Percentiles rank a stretch among this genome's conserved stretches.
Evolutionary conservation across 768 basidiomycete genomes (phyloP).

Genomic region (Boletus tylopilopsis): DNA sequence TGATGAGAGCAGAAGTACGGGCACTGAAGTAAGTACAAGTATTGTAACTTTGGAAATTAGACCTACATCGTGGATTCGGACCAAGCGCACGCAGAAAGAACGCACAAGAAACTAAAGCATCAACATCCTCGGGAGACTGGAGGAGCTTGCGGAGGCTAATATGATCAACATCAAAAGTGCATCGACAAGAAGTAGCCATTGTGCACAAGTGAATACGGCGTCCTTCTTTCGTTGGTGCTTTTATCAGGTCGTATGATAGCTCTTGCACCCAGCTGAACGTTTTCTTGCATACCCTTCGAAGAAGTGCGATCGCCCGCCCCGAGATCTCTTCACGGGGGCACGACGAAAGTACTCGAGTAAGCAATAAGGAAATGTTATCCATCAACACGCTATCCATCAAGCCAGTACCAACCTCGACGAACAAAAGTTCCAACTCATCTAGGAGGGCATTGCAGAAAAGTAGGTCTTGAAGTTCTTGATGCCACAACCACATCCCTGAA

Average conservation of each 20-base stretch:
- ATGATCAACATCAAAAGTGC: background rate
- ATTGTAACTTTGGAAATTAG: background rate
- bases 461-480: background rate
- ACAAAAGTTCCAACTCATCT: background rate
- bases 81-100: slow-evolving; percentile 19
- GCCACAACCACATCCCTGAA: background rate
- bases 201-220: background rate
- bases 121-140: background rate
- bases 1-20: too few species aligned
- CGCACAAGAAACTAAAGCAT: slow-evolving; percentile 17
- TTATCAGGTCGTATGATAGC: background rate
- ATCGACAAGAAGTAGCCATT: background rate
- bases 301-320: background rate
- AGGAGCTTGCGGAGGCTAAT: background rate
- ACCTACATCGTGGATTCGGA: background rate
- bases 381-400: slow-evolving; percentile 27
- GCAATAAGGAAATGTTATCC: slow-evolving; percentile 30
- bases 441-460: background rate
- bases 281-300: background rate
- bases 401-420: background rate
- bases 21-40: background rate
- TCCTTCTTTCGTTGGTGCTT: background rate
- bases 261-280: background rate
- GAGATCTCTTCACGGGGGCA: background rate
- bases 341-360: background rate